Percentiles rank a stretch among this genome's conserved stretches.
These are phyloP conservation scores for Phytophthora citrophthora DNA, from an alignment of 352 stramenopile species.

Conservation along the genomic window DNA sequence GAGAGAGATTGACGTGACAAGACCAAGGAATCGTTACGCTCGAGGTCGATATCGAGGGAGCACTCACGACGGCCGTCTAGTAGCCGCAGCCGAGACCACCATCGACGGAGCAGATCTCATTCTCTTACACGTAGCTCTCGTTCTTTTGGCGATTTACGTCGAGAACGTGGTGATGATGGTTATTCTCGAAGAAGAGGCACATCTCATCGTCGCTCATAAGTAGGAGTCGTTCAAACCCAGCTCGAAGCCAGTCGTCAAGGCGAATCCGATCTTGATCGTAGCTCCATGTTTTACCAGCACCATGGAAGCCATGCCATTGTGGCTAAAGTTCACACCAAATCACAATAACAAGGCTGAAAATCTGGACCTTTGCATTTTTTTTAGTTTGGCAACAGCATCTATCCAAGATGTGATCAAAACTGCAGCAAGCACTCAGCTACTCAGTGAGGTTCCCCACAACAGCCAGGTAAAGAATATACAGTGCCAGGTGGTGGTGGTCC, in stretches of 20 bases:
- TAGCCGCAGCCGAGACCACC: neutral
- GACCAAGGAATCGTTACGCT: constrained; percentile 5
- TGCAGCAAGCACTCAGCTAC: too few species aligned
- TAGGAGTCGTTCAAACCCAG: neutral
- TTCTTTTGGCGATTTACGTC: neutral
- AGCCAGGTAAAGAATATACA: constrained; percentile 78
- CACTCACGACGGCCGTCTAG: neutral
- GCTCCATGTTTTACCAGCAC: neutral
- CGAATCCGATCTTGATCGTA: neutral
- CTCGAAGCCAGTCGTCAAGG: neutral
- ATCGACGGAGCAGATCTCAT: neutral
- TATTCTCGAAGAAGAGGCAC: neutral
- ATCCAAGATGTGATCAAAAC: too few species aligned
- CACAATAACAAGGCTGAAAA: too few species aligned
- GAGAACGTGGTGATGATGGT: neutral
- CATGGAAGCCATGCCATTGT: too few species aligned
- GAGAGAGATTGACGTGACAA: neutral
- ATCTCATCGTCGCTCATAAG: constrained; percentile 16
- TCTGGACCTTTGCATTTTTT: too few species aligned
- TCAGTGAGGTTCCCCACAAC: constrained; percentile 65
- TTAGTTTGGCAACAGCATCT: too few species aligned
- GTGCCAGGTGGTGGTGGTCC: constrained; percentile 65
- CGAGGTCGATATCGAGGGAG: constrained; percentile 13
- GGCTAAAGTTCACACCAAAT: too few species aligned
- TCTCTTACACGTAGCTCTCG: neutral